Base-by-base conservation (phyloP, 2,329 filamentous ascomycete genomes). In the Biscogniauxia mediterranea region DNA sequence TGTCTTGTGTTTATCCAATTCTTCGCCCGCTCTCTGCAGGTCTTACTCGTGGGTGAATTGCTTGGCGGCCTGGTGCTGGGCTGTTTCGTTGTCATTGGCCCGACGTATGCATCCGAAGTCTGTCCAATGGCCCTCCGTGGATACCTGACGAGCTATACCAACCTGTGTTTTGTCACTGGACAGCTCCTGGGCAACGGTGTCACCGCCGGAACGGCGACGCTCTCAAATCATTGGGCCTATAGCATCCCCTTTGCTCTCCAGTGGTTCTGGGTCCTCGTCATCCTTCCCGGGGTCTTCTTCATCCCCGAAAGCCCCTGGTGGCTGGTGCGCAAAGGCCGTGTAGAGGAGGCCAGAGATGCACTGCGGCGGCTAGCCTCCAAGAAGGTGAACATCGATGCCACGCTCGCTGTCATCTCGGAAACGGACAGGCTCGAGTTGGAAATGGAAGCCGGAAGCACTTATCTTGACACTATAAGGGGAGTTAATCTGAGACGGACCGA, bases 1-100 rank as follows among this genome's bases (percentile, higher is more conserved):
- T 78, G 74, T 1, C 81, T 87, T 50, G 80, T 88, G 60, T 88
- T 87, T 70, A 81, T 88, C 59, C 84, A 87, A 64, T 87, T 88
- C 76, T 88, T 87, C 66, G 84, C 85, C 13, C 79, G 81, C 2
- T 83, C 81, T 0, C 77, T 87, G 13, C 68, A 78, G 7, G 80
- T 83, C 13, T 76, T 89, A 1, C 80, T 87, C n/a, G 83, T 83
- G 2, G 84, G 85, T 26, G 85, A 89, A 76, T 75, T 89, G 1
- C 76, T 89, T 0, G 82, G 83, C 23, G 86, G 87, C 1, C 76
- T 88, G 6, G 82, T 88, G 0, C 78, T 86, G n/a, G 85, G 85
- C 2, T 84, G 82, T 57, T 88, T 85, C 69, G 84, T 84, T 5
- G 82, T 85, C 25, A 83, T 83, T 57, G 81, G 81, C 0, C 81